Percentiles rank a stretch among this genome's conserved stretches.
Evolutionary conservation across 371 early-diverging fungal genomes (phyloP).

Genomic region (Choanephora cucurbitarum): DNA sequence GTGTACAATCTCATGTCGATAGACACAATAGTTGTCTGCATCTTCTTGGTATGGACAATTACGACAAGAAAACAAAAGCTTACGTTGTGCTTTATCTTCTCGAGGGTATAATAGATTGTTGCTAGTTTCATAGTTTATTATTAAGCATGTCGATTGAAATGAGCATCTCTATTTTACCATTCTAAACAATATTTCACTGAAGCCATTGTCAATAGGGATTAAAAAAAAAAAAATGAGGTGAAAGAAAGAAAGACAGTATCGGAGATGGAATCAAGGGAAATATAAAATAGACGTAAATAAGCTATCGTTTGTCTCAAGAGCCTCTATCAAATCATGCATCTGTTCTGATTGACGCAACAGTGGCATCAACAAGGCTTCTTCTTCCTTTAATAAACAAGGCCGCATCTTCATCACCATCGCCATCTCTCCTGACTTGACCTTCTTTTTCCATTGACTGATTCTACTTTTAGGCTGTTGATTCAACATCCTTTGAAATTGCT

Average conservation of each 20-base stretch:
- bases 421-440: background rate
- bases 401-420: slow-evolving; percentile 1
- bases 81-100: slow-evolving; percentile 75
- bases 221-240: slow-evolving; percentile 2
- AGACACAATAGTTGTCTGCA: slow-evolving; percentile 82
- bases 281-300: no score
- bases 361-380: slow-evolving; percentile 2
- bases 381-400: slow-evolving; percentile 6
- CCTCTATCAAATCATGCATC: no score
- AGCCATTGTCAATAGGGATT: slow-evolving; percentile 51
- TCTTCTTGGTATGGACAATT: slow-evolving; percentile 92
- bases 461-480: slow-evolving; percentile 17
- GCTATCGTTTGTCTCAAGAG: no score
- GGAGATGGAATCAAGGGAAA: no score
- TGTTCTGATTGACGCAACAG: background rate
- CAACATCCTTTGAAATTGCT: slow-evolving; percentile 10
- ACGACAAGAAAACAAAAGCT: slow-evolving; percentile 89
- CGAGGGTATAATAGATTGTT: slow-evolving; percentile 97
- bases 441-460: slow-evolving; percentile 13
- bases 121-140: slow-evolving; percentile 44
- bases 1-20: slow-evolving; percentile 82
- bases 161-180: slow-evolving; percentile 51
- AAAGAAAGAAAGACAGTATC: no score
- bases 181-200: slow-evolving; percentile 75
- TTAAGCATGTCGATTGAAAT: background rate